Base-by-base conservation (phyloP, 768 basidiomycete species). In the Tubosaeta sp. region DNA sequence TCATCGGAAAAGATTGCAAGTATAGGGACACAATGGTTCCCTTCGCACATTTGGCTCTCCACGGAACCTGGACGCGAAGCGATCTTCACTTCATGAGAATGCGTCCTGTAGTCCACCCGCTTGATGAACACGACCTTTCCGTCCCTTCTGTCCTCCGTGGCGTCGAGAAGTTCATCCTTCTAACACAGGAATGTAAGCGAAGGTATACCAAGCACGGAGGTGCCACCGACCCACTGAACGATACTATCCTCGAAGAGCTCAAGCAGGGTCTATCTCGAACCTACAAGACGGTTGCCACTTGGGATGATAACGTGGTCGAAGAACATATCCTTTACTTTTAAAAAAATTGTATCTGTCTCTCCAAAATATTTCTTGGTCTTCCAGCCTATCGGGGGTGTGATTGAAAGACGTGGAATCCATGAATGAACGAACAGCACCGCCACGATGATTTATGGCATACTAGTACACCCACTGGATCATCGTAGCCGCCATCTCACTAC, bases 221-320 rank as follows among this genome's bases (percentile, higher is more conserved):
- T 11, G 9, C 6, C 14, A 44, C 43, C 14, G 3, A 58, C 54
- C 54, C 50, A 56, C 7, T 57, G 54, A 22, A 39, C 26, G 1
- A 56, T 57, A 13, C 39, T 46, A 16, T 57, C 56, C n/a, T 56
- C 56, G 10, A 45, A 58, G 4, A 19, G 10, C 6, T 5, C 32
- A 2, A 16, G 2, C 25, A 42, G 46, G 50, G 12, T 52, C 12
- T 0, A 11, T 22, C 0, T 9, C 8, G 1, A 22, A 29, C 9
- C 11, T 50, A 71, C 71, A 72, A 0, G 67, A 71, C 8, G 70
- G 61, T 10, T 59, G 29, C 70, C 69, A 72, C 7, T 52, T 48
- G 0, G 59, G 62, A 16, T 54, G 52, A 34, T 62, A 64, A 0
- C 71, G 58, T 1, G 61, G 63, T 14, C 65, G 59, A 17, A 72